phyloP scores from a whole-genome alignment of 768 basidiomycete genomes.

The Peribolospora baueri region DNA sequence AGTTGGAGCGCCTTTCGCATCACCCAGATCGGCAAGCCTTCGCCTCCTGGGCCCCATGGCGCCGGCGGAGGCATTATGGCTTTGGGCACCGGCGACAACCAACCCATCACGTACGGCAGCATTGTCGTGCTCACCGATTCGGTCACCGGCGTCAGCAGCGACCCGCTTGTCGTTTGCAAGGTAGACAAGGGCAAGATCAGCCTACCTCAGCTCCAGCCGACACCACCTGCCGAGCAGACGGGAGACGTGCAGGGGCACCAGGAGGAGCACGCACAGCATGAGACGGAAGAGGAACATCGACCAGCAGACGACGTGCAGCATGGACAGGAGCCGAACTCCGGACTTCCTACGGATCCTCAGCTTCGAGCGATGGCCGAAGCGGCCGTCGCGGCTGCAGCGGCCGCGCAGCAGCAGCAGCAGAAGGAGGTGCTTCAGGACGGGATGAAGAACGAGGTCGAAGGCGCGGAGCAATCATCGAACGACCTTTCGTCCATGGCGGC shows the following conservation, averaged over 20 bases:
- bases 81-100: conserved; percentile 1
- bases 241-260: too few relatives aligned
- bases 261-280: too few relatives aligned
- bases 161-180: conserved; percentile 67
- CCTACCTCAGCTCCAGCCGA: conserved; percentile 1
- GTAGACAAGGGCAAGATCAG: conserved; percentile 72
- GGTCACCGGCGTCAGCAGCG: conserved; percentile 58
- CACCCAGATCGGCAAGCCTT: neutral
- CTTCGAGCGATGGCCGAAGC: too few relatives aligned
- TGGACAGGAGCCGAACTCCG: too few relatives aligned
- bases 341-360: too few relatives aligned
- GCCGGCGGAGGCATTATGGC: neutral
- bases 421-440: too few relatives aligned
- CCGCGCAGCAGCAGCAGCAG: too few relatives aligned
- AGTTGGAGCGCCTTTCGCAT: conserved; percentile 62
- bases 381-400: too few relatives aligned
- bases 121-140: conserved; percentile 67
- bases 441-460: too few relatives aligned
- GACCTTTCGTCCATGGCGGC: too few relatives aligned
- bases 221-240: too few relatives aligned
- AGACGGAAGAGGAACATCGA: conserved; percentile 30
- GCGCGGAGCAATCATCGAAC: too few relatives aligned
- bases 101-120: conserved; percentile 58
- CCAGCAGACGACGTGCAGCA: neutral
- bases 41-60: neutral